Conservation (phyloP, 2,329 filamentous ascomycete genomes). For the Aureobasidium subglaciale region DNA sequence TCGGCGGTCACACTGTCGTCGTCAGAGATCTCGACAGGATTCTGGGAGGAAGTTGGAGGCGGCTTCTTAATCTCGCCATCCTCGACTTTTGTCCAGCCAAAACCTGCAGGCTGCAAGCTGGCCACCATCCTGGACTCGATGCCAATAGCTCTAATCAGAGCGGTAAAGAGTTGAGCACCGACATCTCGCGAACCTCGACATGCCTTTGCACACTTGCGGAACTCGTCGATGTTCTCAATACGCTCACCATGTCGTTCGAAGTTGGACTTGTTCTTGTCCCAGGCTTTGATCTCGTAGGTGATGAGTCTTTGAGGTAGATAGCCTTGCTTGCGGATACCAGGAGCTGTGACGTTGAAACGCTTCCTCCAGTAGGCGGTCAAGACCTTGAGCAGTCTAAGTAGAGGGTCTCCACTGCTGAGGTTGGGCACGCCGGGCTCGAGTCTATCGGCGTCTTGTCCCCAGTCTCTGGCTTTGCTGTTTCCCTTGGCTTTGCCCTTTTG, state of each 20-base stretch:
- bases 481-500: slow-evolving; percentile 38
- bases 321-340: slow-evolving; percentile 79
- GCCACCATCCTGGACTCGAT: slow-evolving; percentile 78
- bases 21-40: slow-evolving; percentile 13
- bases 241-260: slow-evolving; percentile 66
- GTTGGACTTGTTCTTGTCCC: slow-evolving; percentile 56
- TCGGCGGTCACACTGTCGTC: slow-evolving; percentile 16
- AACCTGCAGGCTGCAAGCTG: slow-evolving; percentile 78
- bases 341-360: slow-evolving; percentile 67
- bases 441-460: slow-evolving; percentile 61
- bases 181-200: slow-evolving; percentile 80
- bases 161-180: slow-evolving; percentile 83
- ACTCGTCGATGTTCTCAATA: slow-evolving; percentile 58
- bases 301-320: slow-evolving; percentile 74
- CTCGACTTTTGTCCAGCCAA: slow-evolving; percentile 84
- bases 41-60: slow-evolving; percentile 3
- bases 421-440: slow-evolving; percentile 66
- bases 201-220: slow-evolving; percentile 59
- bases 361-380: slow-evolving; percentile 86
- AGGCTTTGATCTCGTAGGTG: slow-evolving; percentile 65
- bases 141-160: slow-evolving; percentile 70
- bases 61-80: slow-evolving; percentile 53
- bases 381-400: slow-evolving; percentile 67
- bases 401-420: slow-evolving; percentile 74
- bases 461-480: slow-evolving; percentile 53